phyloP scores from a whole-genome alignment of 805 yeast species.

The Blastobotrys muscicola region DNA sequence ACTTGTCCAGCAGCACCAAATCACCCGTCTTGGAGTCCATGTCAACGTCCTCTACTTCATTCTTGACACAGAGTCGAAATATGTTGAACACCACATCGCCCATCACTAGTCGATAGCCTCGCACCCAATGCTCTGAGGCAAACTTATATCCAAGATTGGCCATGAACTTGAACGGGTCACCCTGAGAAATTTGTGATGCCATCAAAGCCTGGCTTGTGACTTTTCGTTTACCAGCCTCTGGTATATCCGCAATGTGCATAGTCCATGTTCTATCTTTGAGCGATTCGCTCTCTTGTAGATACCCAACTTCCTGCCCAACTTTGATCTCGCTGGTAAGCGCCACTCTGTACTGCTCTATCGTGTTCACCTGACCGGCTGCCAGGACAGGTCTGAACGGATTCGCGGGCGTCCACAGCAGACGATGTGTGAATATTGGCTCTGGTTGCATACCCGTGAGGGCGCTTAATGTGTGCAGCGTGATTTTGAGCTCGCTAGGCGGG shows the following conservation, averaged over 20 bases:
- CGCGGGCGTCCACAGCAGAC: conserved; percentile 27
- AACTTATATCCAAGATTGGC: conserved; percentile 63
- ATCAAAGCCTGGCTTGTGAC: conserved; percentile 59
- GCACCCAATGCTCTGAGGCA: conserved; percentile 50
- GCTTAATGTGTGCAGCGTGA: conserved; percentile 25
- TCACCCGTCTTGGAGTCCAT: conserved; percentile 5
- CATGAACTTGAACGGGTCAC: conserved; percentile 33
- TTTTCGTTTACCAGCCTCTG: conserved; percentile 35
- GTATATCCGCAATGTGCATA: conserved; percentile 26
- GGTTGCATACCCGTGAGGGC: conserved; percentile 32
- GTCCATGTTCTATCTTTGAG: conserved; percentile 19
- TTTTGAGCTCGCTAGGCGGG: conserved; percentile 23
- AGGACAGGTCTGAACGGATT: conserved; percentile 21
- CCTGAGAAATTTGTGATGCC: conserved; percentile 36
- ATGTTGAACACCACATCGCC: conserved; percentile 50
- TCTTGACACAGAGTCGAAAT: conserved; percentile 32
- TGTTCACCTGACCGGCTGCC: conserved; percentile 26
- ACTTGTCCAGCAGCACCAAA: conserved; percentile 19
- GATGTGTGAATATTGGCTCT: conserved; percentile 17
- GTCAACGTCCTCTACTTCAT: conserved; percentile 2
- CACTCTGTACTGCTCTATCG: conserved; percentile 28
- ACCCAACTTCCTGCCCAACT: conserved; percentile 5
- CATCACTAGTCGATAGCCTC: conserved; percentile 54
- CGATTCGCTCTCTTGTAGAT: not conserved
- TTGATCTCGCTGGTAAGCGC: conserved; percentile 8